These are phyloP conservation scores for Cyberlindnera mycetangii DNA, from an alignment of 805 yeast genomes.

Conservation along the genomic window DNA sequence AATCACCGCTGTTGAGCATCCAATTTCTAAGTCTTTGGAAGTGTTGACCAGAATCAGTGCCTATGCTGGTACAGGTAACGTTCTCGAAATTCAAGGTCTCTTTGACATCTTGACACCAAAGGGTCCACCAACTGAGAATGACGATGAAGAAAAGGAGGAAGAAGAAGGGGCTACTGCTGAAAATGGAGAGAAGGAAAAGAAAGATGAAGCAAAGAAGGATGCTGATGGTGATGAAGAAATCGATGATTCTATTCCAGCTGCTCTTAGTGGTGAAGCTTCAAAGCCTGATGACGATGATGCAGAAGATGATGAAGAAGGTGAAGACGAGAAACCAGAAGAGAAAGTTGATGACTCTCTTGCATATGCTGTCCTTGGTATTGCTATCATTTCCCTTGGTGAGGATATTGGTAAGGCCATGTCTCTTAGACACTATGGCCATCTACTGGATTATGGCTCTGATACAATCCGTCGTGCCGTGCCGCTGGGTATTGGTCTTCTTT, in stretches of 20 bases:
- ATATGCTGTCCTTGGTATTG: slow-evolving; percentile 91
- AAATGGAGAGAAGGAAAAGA: slow-evolving; percentile 39
- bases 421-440: slow-evolving; percentile 92
- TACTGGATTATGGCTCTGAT: slow-evolving; percentile 96
- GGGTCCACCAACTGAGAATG: slow-evolving; percentile 56
- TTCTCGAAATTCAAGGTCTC: slow-evolving; percentile 86
- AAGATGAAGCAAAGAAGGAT: slow-evolving; percentile 30
- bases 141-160: slow-evolving; percentile 58
- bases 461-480: slow-evolving; percentile 93
- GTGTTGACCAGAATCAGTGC: slow-evolving; percentile 91
- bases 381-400: slow-evolving; percentile 95
- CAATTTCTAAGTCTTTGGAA: slow-evolving; percentile 83
- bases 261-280: slow-evolving; percentile 31
- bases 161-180: slow-evolving; percentile 35
- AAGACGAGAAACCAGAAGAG: slow-evolving; percentile 31
- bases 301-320: slow-evolving; percentile 26
- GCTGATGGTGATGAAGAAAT: slow-evolving; percentile 31
- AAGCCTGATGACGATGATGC: slow-evolving; percentile 18
- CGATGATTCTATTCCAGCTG: slow-evolving; percentile 26
- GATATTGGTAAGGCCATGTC: slow-evolving; percentile 98
- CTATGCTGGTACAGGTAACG: slow-evolving; percentile 97
- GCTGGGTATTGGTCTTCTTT: slow-evolving; percentile 93
- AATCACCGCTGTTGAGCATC: slow-evolving; percentile 92
- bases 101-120: slow-evolving; percentile 79
- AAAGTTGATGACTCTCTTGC: slow-evolving; percentile 46